Percentiles rank a stretch among this genome's conserved stretches.
Conservation (phyloP, 2,329 filamentous ascomycete species). For the Aureobasidium uvarum region DNA sequence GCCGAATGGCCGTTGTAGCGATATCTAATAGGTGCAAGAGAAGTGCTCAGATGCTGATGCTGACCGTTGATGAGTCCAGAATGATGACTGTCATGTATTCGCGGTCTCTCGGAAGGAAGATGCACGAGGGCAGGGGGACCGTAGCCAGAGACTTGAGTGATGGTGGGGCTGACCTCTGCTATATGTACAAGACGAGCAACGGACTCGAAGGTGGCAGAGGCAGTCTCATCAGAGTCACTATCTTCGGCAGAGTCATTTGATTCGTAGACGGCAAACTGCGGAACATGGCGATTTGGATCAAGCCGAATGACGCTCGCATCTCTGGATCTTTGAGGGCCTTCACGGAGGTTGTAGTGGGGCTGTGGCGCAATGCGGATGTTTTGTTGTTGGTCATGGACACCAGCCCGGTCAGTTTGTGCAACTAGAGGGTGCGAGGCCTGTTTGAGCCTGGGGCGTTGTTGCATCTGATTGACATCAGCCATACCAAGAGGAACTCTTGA, state of each 20-base stretch:
- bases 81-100: background rate
- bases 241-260: slow-evolving; percentile 13
- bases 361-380: slow-evolving; percentile 28
- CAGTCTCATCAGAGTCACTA: background rate
- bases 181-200: slow-evolving; percentile 10
- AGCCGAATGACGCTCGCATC: slow-evolving; percentile 8
- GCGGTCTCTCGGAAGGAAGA: background rate
- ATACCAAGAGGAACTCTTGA: slow-evolving; percentile 35
- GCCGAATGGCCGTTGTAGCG: background rate
- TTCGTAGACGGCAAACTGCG: slow-evolving; percentile 6
- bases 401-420: slow-evolving; percentile 20
- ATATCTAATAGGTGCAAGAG: background rate
- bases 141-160: slow-evolving; percentile 15
- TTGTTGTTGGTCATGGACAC: slow-evolving; percentile 29
- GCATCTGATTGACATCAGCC: slow-evolving; percentile 34
- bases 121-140: background rate
- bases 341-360: slow-evolving; percentile 24
- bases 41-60: background rate
- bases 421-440: slow-evolving; percentile 14
- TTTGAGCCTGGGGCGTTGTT: slow-evolving; percentile 31
- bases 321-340: slow-evolving; percentile 24
- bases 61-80: background rate
- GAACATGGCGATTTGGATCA: slow-evolving; percentile 18
- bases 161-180: slow-evolving; percentile 21
- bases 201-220: background rate